Evolutionary conservation across 2,329 filamentous ascomycete genomes (phyloP).

Genomic region (Fusarium algeriense): DNA sequence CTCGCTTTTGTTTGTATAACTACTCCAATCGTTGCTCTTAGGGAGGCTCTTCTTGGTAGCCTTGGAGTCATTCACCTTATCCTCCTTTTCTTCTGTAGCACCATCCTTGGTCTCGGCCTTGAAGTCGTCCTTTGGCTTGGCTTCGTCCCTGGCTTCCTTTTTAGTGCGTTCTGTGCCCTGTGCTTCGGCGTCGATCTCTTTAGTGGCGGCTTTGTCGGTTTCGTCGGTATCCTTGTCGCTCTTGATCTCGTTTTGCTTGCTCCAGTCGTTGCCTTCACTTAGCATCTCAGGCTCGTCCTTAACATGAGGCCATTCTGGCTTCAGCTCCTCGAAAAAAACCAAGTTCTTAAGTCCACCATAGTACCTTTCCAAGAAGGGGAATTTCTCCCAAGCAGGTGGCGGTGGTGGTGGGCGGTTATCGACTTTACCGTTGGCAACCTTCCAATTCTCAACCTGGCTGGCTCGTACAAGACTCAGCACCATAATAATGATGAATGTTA

Average conservation of each 20-base stretch:
- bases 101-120: conserved; percentile 14
- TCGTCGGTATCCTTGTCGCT: conserved; percentile 32
- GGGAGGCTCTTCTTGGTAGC: conserved; percentile 40
- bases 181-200: conserved; percentile 32
- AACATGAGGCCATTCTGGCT: conserved; percentile 82
- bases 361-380: conserved; percentile 87
- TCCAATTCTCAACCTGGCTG: conserved; percentile 76
- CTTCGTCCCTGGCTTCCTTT: conserved; percentile 13
- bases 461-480: conserved; percentile 80
- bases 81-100: conserved; percentile 4
- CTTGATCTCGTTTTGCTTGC: conserved; percentile 33
- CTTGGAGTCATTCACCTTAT: conserved; percentile 27
- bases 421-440: conserved; percentile 66
- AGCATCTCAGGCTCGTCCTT: conserved; percentile 65
- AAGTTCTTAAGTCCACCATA: conserved; percentile 87
- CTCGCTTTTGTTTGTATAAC: conserved; percentile 55
- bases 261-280: conserved; percentile 33
- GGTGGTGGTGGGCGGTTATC: conserved; percentile 65
- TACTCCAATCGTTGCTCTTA: conserved; percentile 52
- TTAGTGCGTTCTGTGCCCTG: conserved; percentile 8
- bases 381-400: conserved; percentile 84
- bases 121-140: conserved; percentile 20
- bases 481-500: conserved; percentile 78
- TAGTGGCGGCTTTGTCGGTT: conserved; percentile 32
- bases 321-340: conserved; percentile 73